Base-by-base conservation (phyloP, 768 basidiomycete species). In the Infundibulicybe gibba region DNA sequence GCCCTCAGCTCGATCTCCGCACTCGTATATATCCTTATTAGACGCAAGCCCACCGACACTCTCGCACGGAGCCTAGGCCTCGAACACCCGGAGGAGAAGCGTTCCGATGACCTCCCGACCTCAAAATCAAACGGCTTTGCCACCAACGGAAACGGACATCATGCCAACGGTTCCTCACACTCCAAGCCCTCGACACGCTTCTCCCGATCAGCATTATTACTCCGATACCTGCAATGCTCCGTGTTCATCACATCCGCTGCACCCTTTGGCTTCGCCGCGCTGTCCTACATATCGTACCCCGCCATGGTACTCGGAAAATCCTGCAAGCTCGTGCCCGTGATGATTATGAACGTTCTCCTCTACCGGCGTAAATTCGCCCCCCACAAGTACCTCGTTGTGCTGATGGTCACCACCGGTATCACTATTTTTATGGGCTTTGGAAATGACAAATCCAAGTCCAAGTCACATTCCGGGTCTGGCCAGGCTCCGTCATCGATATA, bases 231-330 rank as follows among this genome's bases (percentile, higher is more conserved):
- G 44, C 90, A 91, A 65, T 89, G 92, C 61, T 82, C 94, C 17
- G 60, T 87, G 17, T 86, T 93, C 64, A 90, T 97, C 54, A 94
- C 94, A 34, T 70, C 82, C 33, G 95, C 95, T 2, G 89, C 93
- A 16, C 97, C 95, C 3, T 95, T 98, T 61, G 94, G 95, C 44
- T 98, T 98, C 69, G 88, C 94, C 10, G 84, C 94, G 4, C 85
- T 98, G 37, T 84, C 90, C 19, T 91, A 95, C 69, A 94, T 99
- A 61, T 93, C 93, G 14, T 98, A 97, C 73, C 97, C 97, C 42
- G 93, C 95, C 38, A 95, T 97, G 90, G 94, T 98, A 31, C 86
- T 98, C 53, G 97, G 91, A 44, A 98, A 98, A 66, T 97, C 94
- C 0, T 98, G 97, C 77, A 98, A 98, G 64, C 90, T 99, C 61